phyloP scores from a whole-genome alignment of 768 basidiomycete species.

The Psilocybe azurescens region DNA sequence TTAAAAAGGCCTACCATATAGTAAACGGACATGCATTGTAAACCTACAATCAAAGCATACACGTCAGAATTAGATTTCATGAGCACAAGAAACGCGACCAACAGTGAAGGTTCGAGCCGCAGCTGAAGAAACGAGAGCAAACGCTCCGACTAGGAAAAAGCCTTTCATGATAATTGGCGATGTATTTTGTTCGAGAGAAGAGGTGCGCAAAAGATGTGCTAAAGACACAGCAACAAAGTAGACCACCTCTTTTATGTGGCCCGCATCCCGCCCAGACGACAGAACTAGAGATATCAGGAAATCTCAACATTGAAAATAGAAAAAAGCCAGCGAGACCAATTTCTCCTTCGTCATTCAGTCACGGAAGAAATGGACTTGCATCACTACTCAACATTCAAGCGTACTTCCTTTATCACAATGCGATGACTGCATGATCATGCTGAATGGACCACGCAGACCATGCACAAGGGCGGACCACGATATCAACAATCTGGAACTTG shows the following conservation, averaged over 20 bases:
- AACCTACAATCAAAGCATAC: slow-evolving; percentile 33
- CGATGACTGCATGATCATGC: not conserved
- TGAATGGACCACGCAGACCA: not conserved
- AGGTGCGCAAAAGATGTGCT: not conserved
- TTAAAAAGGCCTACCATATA: slow-evolving; percentile 52
- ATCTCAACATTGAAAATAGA: not conserved
- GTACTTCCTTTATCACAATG: not conserved
- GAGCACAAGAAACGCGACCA: slow-evolving; percentile 6
- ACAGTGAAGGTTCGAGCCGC: slow-evolving; percentile 65
- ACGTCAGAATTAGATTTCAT: not conserved
- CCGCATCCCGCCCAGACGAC: not conserved
- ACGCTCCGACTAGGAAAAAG: slow-evolving; percentile 25
- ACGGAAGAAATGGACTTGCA: not conserved
- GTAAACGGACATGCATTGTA: slow-evolving; percentile 72
- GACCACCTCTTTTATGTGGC: not conserved
- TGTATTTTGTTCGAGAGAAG: not conserved
- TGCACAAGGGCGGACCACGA: not conserved
- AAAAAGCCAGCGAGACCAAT: not conserved
- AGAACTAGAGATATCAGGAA: not conserved
- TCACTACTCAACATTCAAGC: not conserved
- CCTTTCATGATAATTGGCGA: slow-evolving; percentile 33
- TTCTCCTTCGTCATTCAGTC: not conserved
- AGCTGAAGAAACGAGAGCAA: slow-evolving; percentile 36
- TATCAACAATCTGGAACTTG: not conserved
- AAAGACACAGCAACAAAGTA: not conserved